A percentile compares a stretch with the other conserved stretches of the same genome.
phyloP scores from a whole-genome alignment of 345 rosid genomes.

The Murraya koenigii region DNA sequence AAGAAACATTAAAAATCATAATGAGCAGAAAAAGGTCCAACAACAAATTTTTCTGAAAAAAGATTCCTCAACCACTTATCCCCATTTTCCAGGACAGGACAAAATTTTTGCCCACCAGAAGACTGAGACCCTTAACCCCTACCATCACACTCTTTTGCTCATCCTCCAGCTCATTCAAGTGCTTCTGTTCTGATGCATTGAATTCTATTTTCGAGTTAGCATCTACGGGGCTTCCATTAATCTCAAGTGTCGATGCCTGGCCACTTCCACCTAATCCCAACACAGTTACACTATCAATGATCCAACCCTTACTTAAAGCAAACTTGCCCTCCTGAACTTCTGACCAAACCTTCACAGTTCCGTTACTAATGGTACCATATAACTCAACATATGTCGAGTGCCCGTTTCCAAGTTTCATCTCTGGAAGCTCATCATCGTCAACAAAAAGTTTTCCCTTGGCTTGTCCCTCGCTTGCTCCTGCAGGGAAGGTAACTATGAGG shows the following conservation, averaged over 20 bases:
- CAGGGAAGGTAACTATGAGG: conserved; percentile 71
- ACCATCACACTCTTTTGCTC: conserved; percentile 53
- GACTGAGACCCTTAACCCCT: conserved; percentile 50
- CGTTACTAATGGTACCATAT: conserved; percentile 54
- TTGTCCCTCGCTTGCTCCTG: conserved; percentile 55
- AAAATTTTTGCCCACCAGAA: conserved; percentile 73
- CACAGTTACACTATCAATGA: conserved; percentile 59
- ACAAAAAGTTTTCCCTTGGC: conserved; percentile 74
- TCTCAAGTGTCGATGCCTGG: conserved; percentile 37
- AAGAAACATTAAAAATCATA: conserved; percentile 8
- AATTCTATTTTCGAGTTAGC: conserved; percentile 28
- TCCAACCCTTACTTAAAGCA: conserved; percentile 76
- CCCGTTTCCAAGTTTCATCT: conserved; percentile 81
- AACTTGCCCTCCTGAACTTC: conserved; percentile 67
- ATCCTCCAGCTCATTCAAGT: conserved; percentile 30
- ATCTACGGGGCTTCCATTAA: conserved; percentile 39
- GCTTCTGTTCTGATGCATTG: conserved; percentile 43
- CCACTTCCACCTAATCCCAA: conserved; percentile 62
- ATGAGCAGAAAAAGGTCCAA: conserved; percentile 11
- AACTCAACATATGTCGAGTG: conserved; percentile 60
- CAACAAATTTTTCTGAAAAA: not conserved
- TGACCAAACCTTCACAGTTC: conserved; percentile 80
- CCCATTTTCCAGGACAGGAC: conserved; percentile 68
- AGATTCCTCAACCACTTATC: not conserved
- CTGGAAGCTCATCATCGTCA: conserved; percentile 87